A percentile compares a stretch with the other conserved stretches of the same genome.
These are phyloP conservation scores for Suillus paluster DNA, from an alignment of 768 basidiomycete genomes.

Conservation along the genomic window DNA sequence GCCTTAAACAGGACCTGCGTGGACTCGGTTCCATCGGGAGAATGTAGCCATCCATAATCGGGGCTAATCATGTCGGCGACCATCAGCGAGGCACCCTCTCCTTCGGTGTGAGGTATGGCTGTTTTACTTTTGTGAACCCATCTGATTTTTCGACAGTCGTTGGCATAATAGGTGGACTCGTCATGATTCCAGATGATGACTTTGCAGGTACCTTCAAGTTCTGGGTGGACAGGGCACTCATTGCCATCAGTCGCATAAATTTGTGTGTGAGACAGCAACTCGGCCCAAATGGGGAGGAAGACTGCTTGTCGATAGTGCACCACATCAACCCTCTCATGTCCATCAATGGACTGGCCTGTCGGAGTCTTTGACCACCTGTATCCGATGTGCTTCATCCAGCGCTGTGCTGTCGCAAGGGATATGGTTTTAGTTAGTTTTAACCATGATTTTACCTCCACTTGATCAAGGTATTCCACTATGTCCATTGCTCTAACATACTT, in stretches of 20 bases:
- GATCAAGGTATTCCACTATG: slow-evolving; percentile 22
- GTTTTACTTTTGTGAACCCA: slow-evolving; percentile 22
- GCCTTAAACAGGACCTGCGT: slow-evolving; percentile 26
- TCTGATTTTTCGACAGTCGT: slow-evolving; percentile 27
- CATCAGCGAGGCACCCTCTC: slow-evolving; percentile 33
- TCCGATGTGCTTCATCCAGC: slow-evolving; percentile 42
- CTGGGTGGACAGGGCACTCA: slow-evolving; percentile 6
- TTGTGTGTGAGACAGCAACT: too few species aligned
- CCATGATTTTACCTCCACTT: slow-evolving; percentile 14
- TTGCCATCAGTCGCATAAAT: too few species aligned
- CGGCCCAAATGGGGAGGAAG: slow-evolving; percentile 21
- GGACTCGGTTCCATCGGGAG: slow-evolving; percentile 21
- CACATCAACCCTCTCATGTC: slow-evolving; percentile 43
- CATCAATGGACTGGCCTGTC: slow-evolving; percentile 43
- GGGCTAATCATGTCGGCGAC: slow-evolving; percentile 41
- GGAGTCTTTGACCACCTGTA: slow-evolving; percentile 31
- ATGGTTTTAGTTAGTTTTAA: slow-evolving; percentile 23
- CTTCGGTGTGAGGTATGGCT: slow-evolving; percentile 15
- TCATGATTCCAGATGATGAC: slow-evolving; percentile 34
- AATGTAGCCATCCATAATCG: slow-evolving; percentile 34
- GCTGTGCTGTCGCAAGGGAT: slow-evolving; percentile 34
- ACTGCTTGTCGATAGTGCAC: slow-evolving; percentile 26
- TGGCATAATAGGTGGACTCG: slow-evolving; percentile 42
- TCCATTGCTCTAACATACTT: slow-evolving; percentile 24
- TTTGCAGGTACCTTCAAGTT: not conserved